Base-by-base conservation (phyloP, 371 early-diverging fungal genomes). In the Apophysomyces trapeziformis region DNA sequence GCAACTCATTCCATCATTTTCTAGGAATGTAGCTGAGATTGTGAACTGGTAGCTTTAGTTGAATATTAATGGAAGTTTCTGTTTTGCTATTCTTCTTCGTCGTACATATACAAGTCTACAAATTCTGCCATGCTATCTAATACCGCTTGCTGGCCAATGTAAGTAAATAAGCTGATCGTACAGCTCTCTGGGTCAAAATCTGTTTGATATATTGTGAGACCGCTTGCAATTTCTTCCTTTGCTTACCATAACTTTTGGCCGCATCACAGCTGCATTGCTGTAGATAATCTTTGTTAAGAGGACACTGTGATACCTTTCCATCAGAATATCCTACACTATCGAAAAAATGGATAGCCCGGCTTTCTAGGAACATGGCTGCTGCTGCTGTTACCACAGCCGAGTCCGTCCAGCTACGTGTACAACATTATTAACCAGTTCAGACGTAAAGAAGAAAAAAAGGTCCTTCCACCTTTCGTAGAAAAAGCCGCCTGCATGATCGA, bases 401-500 rank as follows among this genome's bases (percentile, higher is more conserved):
- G 60, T 80, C 80, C 5, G 72, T 65, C 85, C 81, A 86, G 72
- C 95, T 86, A 76, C 32, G 32, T 26, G 32, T 26, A 26, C 3
- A 2, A 26, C 32, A 26, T 26, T 26, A 26, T 26, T 13, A 57
- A 37, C 0, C 12, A 65, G 57, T 14, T 26, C 13, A 46, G 46
- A 12, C 11, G 21, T 1, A 13, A 16, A 38, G 5, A 45, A n/a
- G 1, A 56, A 12, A 62, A 43, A 16, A 16, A 37, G 59, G 38
- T 4, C 13, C 43, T 26, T 45, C 66, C 68, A 82, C 84, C 95
- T 80, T 72, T 98, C 99, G 74, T 97, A 97, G 74, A 92, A 99
- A 73, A 99, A 99, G 0, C 91, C 95, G 5, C 95, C 95, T 0
- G 85, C 68, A 38, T 73, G 69, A 74, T 98, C 98, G 16, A 98